Base-by-base conservation (phyloP, 2,329 filamentous ascomycete genomes). In the Stachybotrys elegans region DNA sequence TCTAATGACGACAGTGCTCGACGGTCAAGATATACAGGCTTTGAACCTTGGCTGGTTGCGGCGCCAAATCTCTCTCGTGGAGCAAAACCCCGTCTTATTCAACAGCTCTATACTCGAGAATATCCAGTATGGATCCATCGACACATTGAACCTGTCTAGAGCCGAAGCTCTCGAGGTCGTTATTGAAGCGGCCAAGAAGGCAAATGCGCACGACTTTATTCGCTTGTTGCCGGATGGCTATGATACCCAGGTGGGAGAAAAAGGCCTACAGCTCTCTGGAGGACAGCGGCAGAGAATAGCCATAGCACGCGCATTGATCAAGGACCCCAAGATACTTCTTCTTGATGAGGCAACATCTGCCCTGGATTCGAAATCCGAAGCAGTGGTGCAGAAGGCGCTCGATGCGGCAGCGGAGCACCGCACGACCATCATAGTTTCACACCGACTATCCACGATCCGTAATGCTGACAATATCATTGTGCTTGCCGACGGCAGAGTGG, bases 271-370 rank as follows among this genome's bases (percentile, higher is more conserved):
- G 34, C 63, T 85, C 1, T 82, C 77, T 0, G 81, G 81, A n/a
- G 83, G 82, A 1, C 81, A 86, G 52, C 71, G 79, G 37, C 82
- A 86, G 51, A 70, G 81, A 9, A 69, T 86, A 20, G 76, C 81
- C 1, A 85, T 86, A 44, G 67, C 67, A 3, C 59, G 68, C n/a
- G 64, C 62, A 32, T 62, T 71, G 36, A 57, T 71, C n/a, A 61
- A 60, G 3, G 53, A 66, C 23, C 67, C 68, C 3, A 64, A 63
- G 36, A 78, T 86, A 22, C 67, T 86, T 0, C 71, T 86, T 13
- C 62, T 86, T 2, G 83, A 86, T 47, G 83, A 86, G 59, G 82
- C 82, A 1, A 86, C 80, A 0, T 78, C 73, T 38, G 76, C 79
- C 2, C 54, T 66, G 29, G 60, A 65, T 39, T 55, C 61, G 4